These are phyloP conservation scores for Rubroboletus pulcherrimus DNA, from an alignment of 768 basidiomycete genomes.

Conservation along the genomic window DNA sequence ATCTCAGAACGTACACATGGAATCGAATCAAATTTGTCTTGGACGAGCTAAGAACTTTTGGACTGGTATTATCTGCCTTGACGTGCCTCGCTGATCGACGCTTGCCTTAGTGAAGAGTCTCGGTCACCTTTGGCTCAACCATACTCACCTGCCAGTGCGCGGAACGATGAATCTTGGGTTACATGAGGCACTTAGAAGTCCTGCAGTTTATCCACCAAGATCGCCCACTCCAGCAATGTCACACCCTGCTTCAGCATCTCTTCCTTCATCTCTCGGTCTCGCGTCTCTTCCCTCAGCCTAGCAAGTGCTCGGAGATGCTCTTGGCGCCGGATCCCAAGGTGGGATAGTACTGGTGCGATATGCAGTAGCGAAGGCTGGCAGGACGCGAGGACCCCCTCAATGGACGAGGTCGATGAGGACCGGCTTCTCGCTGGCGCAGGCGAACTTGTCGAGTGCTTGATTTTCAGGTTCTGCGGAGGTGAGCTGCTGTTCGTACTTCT, in stretches of 20 bases:
- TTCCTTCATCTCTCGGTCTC: slow-evolving; percentile 67
- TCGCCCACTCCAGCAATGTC: slow-evolving; percentile 76
- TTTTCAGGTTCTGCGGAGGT: slow-evolving; percentile 16
- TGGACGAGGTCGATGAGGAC: slow-evolving; percentile 37
- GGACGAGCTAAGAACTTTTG: neutral
- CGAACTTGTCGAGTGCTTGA: slow-evolving; percentile 8
- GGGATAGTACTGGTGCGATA: slow-evolving; percentile 52
- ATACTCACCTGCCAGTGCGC: neutral
- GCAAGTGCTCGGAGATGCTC: slow-evolving; percentile 64
- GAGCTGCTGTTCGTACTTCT: slow-evolving; percentile 20
- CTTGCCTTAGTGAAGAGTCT: neutral
- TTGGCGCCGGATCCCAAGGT: slow-evolving; percentile 54
- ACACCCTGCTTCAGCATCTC: slow-evolving; percentile 65
- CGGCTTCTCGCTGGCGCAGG: slow-evolving; percentile 18
- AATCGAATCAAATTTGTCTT: neutral
- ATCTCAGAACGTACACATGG: neutral
- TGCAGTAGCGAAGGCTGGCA: slow-evolving; percentile 67
- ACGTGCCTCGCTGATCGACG: neutral
- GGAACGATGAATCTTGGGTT: neutral
- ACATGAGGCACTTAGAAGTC: slow-evolving; percentile 21
- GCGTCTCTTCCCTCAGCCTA: slow-evolving; percentile 57
- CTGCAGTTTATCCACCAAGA: slow-evolving; percentile 63
- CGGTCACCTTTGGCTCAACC: neutral
- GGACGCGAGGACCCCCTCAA: slow-evolving; percentile 54
- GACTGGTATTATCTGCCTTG: neutral